Base-by-base conservation (phyloP, 371 early-diverging fungal genomes). In the Blastocladiella emersonii region DNA sequence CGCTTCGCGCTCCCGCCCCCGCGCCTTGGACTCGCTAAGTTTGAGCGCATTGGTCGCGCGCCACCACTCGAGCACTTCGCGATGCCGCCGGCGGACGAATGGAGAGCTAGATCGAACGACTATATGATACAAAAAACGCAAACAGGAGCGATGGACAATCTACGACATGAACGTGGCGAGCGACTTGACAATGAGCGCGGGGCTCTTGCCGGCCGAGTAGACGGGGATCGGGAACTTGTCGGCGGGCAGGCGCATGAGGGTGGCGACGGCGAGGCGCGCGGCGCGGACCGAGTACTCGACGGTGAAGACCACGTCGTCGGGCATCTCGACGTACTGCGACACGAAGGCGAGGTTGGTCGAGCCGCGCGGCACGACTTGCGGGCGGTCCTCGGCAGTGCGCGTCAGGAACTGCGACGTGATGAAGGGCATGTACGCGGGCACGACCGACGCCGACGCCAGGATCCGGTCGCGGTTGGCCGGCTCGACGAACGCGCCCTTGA, bases 221-320 rank as follows among this genome's bases (percentile, higher is more conserved):
- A 51, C 19, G 15, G 53, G 30, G 15, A 30, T 27, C 30, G 53
- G 53, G 15, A 21, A 8, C 30, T 51, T 25, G 23, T 19, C 19
- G 23, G 19, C n/a, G 32, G 12, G 30, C 15, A 51, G 32, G 15
- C 15, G 4, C 53, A 51, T 51, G 32, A 68, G 59, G 6, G 32
- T 35, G 63, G 34, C 60, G 21, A 69, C 66, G 19, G 69, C 67
- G 23, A 61, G 63, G 44, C 62, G 66, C 13, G 69, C 69, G 34
- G 67, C 67, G 3, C 67, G 57, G 1, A 67, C 65, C n/a, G 69
- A 69, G 51, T 69, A 69, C 49, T 69, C 69, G 34, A 69, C 69
- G 3, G 69, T 69, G 39, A 69, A 69, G 5, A 69, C 69, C 37
- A 64, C 65, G 43, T 69, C 69, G 21, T 64, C 64, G 5, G 66